Evolutionary conservation across 352 stramenopile genomes (phyloP).

Genomic region (Phytophthora hybrid): DNA sequence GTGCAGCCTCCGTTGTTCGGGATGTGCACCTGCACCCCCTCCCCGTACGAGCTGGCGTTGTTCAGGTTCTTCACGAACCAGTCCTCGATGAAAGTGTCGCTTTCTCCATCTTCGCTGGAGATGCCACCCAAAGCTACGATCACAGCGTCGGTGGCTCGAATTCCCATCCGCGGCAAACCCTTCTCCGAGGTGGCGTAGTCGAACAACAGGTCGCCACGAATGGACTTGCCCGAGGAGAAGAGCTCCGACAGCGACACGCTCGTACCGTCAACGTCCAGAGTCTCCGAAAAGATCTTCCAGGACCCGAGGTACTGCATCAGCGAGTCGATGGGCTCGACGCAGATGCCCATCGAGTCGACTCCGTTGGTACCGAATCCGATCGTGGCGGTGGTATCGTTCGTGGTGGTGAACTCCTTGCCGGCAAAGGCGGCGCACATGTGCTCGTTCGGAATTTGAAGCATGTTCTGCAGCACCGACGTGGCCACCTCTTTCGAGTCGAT

Average conservation of each 20-base stretch:
- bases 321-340: slow-evolving; percentile 49
- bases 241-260: slow-evolving; percentile 43
- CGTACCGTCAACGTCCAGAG: slow-evolving; percentile 7
- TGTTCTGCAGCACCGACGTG: slow-evolving; percentile 1
- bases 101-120: background rate
- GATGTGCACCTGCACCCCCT: slow-evolving; percentile 39
- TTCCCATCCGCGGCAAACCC: slow-evolving; percentile 39
- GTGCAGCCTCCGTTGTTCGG: slow-evolving; percentile 37
- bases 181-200: slow-evolving; percentile 28
- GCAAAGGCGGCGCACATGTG: slow-evolving; percentile 57
- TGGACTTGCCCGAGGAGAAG: slow-evolving; percentile 51
- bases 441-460: slow-evolving; percentile 54
- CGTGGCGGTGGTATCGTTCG: slow-evolving; percentile 25
- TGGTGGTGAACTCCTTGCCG: slow-evolving; percentile 50
- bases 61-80: slow-evolving; percentile 6
- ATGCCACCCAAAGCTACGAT: slow-evolving; percentile 8
- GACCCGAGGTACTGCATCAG: slow-evolving; percentile 37
- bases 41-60: background rate
- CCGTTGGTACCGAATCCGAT: slow-evolving; percentile 42
- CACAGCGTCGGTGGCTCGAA: slow-evolving; percentile 26
- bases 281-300: slow-evolving; percentile 44
- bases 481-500: background rate
- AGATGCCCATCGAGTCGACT: slow-evolving; percentile 48
- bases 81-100: background rate
- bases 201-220: slow-evolving; percentile 36